Base-by-base conservation (phyloP, 2,329 filamentous ascomycete species). In the Venturia nashicola region DNA sequence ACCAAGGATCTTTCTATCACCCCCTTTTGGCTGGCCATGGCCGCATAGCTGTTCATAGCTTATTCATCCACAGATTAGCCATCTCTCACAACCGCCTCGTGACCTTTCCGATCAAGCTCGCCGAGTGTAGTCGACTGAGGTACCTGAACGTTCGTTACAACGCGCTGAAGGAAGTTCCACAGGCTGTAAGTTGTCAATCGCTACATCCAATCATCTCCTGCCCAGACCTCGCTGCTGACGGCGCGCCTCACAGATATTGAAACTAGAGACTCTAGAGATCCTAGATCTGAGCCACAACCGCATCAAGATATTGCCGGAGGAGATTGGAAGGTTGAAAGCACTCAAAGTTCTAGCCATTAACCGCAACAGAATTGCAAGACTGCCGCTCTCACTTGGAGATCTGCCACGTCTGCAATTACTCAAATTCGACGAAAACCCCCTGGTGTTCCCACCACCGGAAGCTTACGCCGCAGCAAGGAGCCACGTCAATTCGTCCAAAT, bases 221-320 rank as follows among this genome's bases (percentile, higher is more conserved):
- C 51, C 20, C 61, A 12, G 54, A 39, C 39, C 57, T 54, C 43
- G 65, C 34, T 18, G 59, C 70, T 74, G 66, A 74, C 64, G 70
- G 2, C 9, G 27, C 32, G 32, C 55, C 64, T 70, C 61, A 68
- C 67, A 96, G 91, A 84, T 97, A 65, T 92, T 93, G 73, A 86
- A 91, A 74, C 82, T 97, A 66, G 87, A 85, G 62, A 89, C 91
- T 42, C 83, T 97, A 64, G 92, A 97, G 76, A 96, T 97, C 65
- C 83, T 97, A 66, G 93, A 97, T 76, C 82, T 97, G 63, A 92
- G 91, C 73, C 85, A 90, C 69, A 97, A 97, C 73, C 90, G 88
- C 73, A 86, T 97, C 66, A 84, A 83, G 59, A 79, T 83, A 11
- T 82, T 97, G 1, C 91, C 93, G 0, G 84, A 87, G 59, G 88